Conservation (phyloP, 2,329 filamentous ascomycete genomes). For the Eurotiales sp. region DNA sequence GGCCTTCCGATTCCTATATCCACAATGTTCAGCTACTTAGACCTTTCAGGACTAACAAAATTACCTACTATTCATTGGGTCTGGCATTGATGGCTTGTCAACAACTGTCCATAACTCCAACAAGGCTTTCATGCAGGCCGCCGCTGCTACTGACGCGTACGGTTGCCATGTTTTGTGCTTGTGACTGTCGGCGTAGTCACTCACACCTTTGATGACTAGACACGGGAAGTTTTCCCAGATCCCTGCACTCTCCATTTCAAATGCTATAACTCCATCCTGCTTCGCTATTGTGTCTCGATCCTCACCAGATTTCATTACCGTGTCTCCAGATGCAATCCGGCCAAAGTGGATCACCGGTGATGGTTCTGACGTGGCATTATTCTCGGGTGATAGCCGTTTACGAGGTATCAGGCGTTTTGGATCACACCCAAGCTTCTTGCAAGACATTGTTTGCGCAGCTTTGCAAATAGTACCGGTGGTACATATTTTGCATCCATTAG, state of each 20-base stretch:
- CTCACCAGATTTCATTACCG: slow-evolving; percentile 34
- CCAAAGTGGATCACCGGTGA: slow-evolving; percentile 29
- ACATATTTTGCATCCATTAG: slow-evolving; percentile 6
- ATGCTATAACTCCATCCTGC: slow-evolving; percentile 23
- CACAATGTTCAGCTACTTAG: neutral
- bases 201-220: slow-evolving; percentile 34
- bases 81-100: neutral
- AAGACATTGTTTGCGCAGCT: slow-evolving; percentile 18
- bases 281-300: slow-evolving; percentile 27
- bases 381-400: neutral
- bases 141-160: slow-evolving; percentile 39
- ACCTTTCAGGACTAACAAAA: neutral
- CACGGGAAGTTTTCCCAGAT: slow-evolving; percentile 31
- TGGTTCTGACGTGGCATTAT: neutral
- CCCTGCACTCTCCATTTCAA: slow-evolving; percentile 38
- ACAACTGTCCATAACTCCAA: neutral
- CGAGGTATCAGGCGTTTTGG: slow-evolving; percentile 4
- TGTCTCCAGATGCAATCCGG: slow-evolving; percentile 30
- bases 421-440: slow-evolving; percentile 27
- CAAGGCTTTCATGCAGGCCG: slow-evolving; percentile 20
- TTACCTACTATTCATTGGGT: neutral
- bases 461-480: slow-evolving; percentile 19
- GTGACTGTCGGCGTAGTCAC: slow-evolving; percentile 41
- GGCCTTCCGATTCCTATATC: neutral
- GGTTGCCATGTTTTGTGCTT: slow-evolving; percentile 38